Conservation (phyloP, 2,329 filamentous ascomycete genomes). For the Penicillium sp. region DNA sequence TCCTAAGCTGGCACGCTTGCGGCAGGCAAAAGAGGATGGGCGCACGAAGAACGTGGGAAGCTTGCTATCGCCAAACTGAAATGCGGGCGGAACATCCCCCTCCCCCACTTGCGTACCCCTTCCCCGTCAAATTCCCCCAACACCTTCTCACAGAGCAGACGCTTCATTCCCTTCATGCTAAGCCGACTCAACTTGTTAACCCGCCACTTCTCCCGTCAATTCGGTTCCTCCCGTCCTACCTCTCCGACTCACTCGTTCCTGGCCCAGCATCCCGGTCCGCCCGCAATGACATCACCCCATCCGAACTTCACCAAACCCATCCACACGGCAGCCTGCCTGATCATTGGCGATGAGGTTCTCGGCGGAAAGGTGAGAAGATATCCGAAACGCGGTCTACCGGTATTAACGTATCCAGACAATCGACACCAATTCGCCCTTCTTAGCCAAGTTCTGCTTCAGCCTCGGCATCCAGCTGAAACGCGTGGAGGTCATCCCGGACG, state of each 20-base stretch:
- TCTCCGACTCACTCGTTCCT: constrained; percentile 40
- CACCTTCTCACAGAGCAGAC: constrained; percentile 3
- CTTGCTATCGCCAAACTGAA: constrained; percentile 5
- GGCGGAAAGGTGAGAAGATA: constrained; percentile 73
- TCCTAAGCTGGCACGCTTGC: not conserved
- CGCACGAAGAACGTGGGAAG: constrained; percentile 8
- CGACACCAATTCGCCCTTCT: constrained; percentile 65
- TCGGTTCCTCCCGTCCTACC: constrained; percentile 52
- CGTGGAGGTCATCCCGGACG: constrained; percentile 90
- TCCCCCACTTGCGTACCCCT: constrained; percentile 9
- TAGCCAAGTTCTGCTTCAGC: constrained; percentile 65
- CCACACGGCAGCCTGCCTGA: constrained; percentile 84
- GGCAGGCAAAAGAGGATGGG: not conserved
- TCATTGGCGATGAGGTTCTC: constrained; percentile 96
- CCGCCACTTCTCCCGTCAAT: constrained; percentile 67
- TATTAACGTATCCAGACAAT: constrained; percentile 49
- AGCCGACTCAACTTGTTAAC: constrained; percentile 70
- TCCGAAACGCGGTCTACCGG: not conserved
- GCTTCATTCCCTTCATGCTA: constrained; percentile 59
- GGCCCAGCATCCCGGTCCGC: constrained; percentile 14
- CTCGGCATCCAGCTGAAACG: constrained; percentile 71
- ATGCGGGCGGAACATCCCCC: constrained; percentile 24
- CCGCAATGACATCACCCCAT: constrained; percentile 46
- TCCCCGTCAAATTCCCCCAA: not conserved
- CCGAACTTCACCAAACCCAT: constrained; percentile 57